These are phyloP conservation scores for Penicillium sp. DNA, from an alignment of 2,329 filamentous ascomycete genomes.

Conservation along the genomic window DNA sequence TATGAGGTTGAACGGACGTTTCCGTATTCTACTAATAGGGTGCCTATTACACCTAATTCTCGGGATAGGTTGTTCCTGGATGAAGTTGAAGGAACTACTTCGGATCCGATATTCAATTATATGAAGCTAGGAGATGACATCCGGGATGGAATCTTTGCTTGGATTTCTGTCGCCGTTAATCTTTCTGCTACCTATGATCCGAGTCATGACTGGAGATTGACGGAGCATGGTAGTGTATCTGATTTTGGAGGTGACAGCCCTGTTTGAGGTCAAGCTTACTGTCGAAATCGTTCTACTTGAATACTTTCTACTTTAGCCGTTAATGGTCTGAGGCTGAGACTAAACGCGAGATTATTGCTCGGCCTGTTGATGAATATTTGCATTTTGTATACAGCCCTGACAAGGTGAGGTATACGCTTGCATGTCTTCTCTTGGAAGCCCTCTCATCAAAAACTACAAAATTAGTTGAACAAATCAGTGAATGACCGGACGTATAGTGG, in stretches of 20 bases:
- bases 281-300: background rate
- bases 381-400: too few species aligned
- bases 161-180: conserved; percentile 3
- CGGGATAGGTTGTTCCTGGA: background rate
- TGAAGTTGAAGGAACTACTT: conserved; percentile 1
- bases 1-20: background rate
- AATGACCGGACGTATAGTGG: too few species aligned
- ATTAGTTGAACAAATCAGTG: too few species aligned
- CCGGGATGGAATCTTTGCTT: conserved; percentile 1
- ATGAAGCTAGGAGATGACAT: background rate
- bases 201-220: background rate
- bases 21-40: background rate
- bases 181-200: conserved; percentile 1
- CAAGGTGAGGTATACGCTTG: too few species aligned
- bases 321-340: background rate
- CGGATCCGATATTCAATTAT: conserved; percentile 3
- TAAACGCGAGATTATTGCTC: too few species aligned
- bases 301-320: too few species aligned
- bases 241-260: background rate
- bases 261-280: background rate
- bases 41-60: background rate
- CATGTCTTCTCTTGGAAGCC: too few species aligned
- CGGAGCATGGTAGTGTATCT: background rate
- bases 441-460: too few species aligned
- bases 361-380: too few species aligned